These are phyloP conservation scores for Apiospora sp. DNA, from an alignment of 2,329 filamentous ascomycete genomes.

Conservation along the genomic window DNA sequence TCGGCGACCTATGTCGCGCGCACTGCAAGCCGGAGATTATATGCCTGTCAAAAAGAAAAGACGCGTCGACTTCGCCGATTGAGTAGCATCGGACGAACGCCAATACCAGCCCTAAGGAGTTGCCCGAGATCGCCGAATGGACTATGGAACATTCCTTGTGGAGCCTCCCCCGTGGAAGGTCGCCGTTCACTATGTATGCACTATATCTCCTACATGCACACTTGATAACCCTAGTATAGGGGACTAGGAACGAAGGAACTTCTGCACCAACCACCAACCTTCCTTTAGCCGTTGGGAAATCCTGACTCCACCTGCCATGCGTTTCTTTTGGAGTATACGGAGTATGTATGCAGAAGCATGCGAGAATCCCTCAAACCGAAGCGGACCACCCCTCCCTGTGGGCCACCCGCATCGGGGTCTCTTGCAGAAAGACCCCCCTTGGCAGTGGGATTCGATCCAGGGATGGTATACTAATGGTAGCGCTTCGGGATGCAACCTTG, in stretches of 20 bases:
- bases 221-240: too few species aligned
- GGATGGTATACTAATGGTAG: background rate
- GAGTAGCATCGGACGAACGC: background rate
- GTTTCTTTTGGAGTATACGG: background rate
- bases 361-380: slow-evolving; percentile 1
- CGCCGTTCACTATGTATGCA: background rate
- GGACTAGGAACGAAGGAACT: background rate
- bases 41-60: background rate
- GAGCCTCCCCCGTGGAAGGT: background rate
- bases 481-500: slow-evolving; percentile 5
- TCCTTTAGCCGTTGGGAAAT: background rate
- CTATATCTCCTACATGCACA: background rate
- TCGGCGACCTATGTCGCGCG: background rate
- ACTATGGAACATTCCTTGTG: background rate
- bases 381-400: background rate
- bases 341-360: background rate
- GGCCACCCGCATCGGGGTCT: slow-evolving; percentile 12
- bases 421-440: background rate
- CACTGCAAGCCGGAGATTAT: background rate
- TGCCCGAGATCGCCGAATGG: slow-evolving; percentile 26
- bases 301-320: background rate
- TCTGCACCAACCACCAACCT: background rate
- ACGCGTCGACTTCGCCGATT: background rate
- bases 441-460: background rate
- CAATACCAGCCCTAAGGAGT: background rate